A percentile compares a stretch with the other conserved stretches of the same genome.
Evolutionary conservation across 805 yeast species (phyloP).

Genomic region (Wickerhamomyces ciferrii): DNA sequence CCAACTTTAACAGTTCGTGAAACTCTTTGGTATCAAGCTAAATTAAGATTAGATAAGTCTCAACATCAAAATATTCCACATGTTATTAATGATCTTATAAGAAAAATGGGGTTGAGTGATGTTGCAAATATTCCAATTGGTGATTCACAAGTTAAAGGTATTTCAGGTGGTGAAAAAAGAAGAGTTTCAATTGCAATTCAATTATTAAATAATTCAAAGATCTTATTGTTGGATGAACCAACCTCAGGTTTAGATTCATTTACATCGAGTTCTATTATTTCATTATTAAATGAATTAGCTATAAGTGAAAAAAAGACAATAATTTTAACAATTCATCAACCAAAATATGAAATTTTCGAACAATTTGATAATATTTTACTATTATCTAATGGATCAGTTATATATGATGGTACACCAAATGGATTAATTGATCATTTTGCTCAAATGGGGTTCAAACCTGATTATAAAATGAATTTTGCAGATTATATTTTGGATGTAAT

Average conservation of each 20-base stretch:
- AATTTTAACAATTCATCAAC: slow-evolving; percentile 80
- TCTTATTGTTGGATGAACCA: slow-evolving; percentile 79
- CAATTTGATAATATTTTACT: slow-evolving; percentile 69
- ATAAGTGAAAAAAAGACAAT: slow-evolving; percentile 57
- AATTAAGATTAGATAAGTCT: slow-evolving; percentile 60
- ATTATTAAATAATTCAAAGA: slow-evolving; percentile 64
- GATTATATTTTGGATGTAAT: slow-evolving; percentile 73
- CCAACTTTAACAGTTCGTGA: slow-evolving; percentile 67
- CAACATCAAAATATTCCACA: slow-evolving; percentile 5
- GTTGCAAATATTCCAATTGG: slow-evolving; percentile 76
- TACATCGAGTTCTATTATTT: slow-evolving; percentile 68
- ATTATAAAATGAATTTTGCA: slow-evolving; percentile 56
- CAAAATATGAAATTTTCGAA: slow-evolving; percentile 63
- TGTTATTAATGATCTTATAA: slow-evolving; percentile 52
- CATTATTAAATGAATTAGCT: slow-evolving; percentile 54
- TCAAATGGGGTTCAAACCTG: slow-evolving; percentile 43
- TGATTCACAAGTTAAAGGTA: slow-evolving; percentile 58
- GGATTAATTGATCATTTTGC: slow-evolving; percentile 45
- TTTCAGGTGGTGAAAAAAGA: slow-evolving; percentile 79
- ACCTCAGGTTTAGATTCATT: slow-evolving; percentile 85
- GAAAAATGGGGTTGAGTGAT: slow-evolving; percentile 62
- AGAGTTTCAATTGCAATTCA: slow-evolving; percentile 82
- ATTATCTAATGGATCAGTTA: slow-evolving; percentile 67
- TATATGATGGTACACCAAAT: slow-evolving; percentile 58
- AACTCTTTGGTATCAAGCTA: slow-evolving; percentile 69